These are phyloP conservation scores for Plantago coronopus DNA, from an alignment of 305 asterid genomes.

Conservation along the genomic window DNA sequence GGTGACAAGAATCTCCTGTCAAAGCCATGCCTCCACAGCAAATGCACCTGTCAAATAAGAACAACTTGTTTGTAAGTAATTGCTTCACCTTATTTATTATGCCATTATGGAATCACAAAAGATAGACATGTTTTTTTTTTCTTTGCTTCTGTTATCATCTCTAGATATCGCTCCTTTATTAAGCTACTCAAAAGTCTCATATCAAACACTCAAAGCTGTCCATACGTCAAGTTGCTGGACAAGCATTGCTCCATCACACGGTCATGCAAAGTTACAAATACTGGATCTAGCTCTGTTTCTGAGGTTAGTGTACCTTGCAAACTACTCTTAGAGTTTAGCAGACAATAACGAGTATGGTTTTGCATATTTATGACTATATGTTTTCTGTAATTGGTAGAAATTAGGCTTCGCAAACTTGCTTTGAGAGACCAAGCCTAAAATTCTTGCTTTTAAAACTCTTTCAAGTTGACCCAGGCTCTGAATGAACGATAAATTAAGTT, in stretches of 20 bases:
- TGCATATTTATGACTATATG: background rate
- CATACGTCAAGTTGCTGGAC: conserved; percentile 53
- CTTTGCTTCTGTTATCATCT: background rate
- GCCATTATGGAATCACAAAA: conserved; percentile 1
- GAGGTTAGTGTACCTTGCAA: conserved; percentile 40
- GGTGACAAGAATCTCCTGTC: conserved; percentile 29
- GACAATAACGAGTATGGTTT: background rate
- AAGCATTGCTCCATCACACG: conserved; percentile 60
- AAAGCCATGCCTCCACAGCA: conserved; percentile 35
- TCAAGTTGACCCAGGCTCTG: too few species aligned
- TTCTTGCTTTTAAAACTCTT: too few species aligned
- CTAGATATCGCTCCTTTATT: conserved; percentile 61
- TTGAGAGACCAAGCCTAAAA: too few species aligned
- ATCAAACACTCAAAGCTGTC: conserved; percentile 48
- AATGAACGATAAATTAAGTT: too few species aligned
- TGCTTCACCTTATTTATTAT: conserved; percentile 12
- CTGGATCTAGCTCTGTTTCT: conserved; percentile 22
- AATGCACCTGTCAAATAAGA: conserved; percentile 28
- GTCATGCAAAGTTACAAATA: conserved; percentile 26
- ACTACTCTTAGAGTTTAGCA: background rate
- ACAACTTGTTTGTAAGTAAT: conserved; percentile 74
- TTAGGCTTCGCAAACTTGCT: too few species aligned
- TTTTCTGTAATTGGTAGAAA: too few species aligned
- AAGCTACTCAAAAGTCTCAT: conserved; percentile 65
- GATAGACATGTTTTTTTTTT: background rate